These are phyloP conservation scores for Psophocarpus tetragonolobus DNA, from an alignment of 306 rosid genomes.

Conservation along the genomic window DNA sequence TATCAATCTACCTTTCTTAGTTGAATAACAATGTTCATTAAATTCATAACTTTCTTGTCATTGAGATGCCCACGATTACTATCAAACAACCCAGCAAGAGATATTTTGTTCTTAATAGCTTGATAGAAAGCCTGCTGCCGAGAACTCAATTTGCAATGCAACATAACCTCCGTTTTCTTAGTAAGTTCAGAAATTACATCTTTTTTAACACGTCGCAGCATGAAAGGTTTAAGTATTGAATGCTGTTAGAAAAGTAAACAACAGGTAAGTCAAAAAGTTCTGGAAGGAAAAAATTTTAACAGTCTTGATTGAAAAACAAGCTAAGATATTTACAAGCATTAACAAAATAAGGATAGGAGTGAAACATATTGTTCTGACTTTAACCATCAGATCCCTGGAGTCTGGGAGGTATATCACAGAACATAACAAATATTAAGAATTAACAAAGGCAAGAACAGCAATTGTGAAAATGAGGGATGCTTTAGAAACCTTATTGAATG, in stretches of 20 bases:
- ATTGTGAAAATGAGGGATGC: neutral
- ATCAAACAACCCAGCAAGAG: slow-evolving; percentile 82
- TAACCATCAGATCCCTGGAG: neutral
- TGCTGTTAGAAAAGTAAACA: slow-evolving; percentile 57
- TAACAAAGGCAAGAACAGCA: slow-evolving; percentile 16
- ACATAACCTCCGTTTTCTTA: slow-evolving; percentile 81
- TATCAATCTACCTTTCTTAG: slow-evolving; percentile 62
- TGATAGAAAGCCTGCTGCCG: slow-evolving; percentile 94
- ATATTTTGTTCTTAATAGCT: slow-evolving; percentile 89
- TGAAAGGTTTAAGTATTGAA: slow-evolving; percentile 92
- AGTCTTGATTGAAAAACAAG: neutral
- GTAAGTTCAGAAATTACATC: slow-evolving; percentile 95
- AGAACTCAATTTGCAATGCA: slow-evolving; percentile 97
- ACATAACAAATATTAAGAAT: neutral
- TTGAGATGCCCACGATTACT: slow-evolving; percentile 72
- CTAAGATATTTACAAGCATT: neutral
- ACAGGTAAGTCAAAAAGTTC: slow-evolving; percentile 31
- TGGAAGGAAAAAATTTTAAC: neutral
- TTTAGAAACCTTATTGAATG: neutral
- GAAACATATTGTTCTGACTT: neutral
- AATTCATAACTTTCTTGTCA: slow-evolving; percentile 71
- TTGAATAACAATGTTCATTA: slow-evolving; percentile 92
- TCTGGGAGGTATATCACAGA: neutral
- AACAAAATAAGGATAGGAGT: neutral
- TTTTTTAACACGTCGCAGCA: slow-evolving; percentile 91